A percentile compares a stretch with the other conserved stretches of the same genome.
These are phyloP conservation scores for Zoysia pacifica DNA, from an alignment of 176 grass and related monocot species.

Conservation along the genomic window DNA sequence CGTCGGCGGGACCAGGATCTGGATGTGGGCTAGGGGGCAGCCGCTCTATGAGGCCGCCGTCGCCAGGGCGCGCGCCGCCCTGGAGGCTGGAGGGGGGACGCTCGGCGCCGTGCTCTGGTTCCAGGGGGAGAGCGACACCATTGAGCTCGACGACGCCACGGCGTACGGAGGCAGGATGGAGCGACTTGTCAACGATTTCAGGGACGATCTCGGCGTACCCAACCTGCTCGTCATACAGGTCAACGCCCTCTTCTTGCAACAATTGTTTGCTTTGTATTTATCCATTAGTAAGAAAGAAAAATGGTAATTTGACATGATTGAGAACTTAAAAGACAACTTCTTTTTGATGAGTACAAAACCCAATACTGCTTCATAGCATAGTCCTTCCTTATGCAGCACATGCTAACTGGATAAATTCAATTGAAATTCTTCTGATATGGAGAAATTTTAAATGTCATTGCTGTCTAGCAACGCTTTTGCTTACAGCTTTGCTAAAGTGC, in stretches of 20 bases:
- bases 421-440: background rate
- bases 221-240: conserved; percentile 87
- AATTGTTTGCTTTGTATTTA: background rate
- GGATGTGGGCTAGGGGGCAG: conserved; percentile 66
- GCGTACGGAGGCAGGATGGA: conserved; percentile 71
- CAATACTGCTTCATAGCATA: background rate
- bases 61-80: conserved; percentile 56
- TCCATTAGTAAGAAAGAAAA: background rate
- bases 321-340: conserved; percentile 20
- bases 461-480: background rate
- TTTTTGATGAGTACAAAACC: background rate
- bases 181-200: conserved; percentile 63
- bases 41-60: conserved; percentile 66
- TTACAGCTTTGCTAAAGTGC: background rate
- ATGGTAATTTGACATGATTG: background rate
- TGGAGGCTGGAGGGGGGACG: conserved; percentile 40
- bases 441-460: background rate
- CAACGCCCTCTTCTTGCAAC: background rate
- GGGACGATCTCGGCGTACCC: conserved; percentile 69
- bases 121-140: conserved; percentile 94
- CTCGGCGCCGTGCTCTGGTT: conserved; percentile 84
- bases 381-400: background rate
- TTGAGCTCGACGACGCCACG: conserved; percentile 57
- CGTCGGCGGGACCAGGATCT: conserved; percentile 82
- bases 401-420: background rate